phyloP scores from a whole-genome alignment of 345 rosid genomes.

The Hypericum perforatum region DNA sequence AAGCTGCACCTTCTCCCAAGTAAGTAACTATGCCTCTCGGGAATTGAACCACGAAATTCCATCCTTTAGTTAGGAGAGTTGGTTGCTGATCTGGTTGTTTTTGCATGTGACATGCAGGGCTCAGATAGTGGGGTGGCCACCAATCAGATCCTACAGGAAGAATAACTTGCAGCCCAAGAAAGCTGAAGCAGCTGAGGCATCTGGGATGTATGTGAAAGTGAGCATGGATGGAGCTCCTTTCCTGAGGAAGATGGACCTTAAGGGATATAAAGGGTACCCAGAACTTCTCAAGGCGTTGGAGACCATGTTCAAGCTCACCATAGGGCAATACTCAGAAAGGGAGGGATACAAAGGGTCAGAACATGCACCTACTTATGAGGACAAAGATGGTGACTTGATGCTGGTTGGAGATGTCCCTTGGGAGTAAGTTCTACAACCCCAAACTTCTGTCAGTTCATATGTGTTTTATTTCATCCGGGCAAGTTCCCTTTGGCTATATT shows the following conservation, averaged over 20 bases:
- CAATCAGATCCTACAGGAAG: slow-evolving; percentile 16
- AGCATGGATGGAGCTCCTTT: slow-evolving; percentile 23
- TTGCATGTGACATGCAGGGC: slow-evolving; percentile 8
- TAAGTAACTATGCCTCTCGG: not conserved
- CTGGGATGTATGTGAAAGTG: slow-evolving; percentile 14
- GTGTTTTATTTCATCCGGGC: too few relatives aligned
- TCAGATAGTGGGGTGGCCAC: slow-evolving; percentile 26
- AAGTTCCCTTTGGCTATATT: too few relatives aligned
- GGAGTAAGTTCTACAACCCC: not conserved
- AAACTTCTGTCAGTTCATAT: too few relatives aligned
- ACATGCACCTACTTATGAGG: not conserved
- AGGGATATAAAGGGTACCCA: slow-evolving; percentile 14
- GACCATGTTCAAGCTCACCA: slow-evolving; percentile 17
- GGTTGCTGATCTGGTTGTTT: slow-evolving; percentile 10
- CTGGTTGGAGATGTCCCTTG: slow-evolving; percentile 3
- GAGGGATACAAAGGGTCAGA: slow-evolving; percentile 6
- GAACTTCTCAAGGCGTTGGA: slow-evolving; percentile 20
- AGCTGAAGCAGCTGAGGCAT: not conserved
- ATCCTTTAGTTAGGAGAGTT: too few relatives aligned
- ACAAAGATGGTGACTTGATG: slow-evolving; percentile 5
- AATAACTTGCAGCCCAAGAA: slow-evolving; percentile 9
- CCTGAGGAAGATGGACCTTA: slow-evolving; percentile 20
- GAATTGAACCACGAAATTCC: not conserved
- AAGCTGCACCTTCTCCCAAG: slow-evolving; percentile 7
- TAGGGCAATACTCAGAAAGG: slow-evolving; percentile 7